phyloP scores from a whole-genome alignment of 495 filamentous ascomycete genomes.

The Symbiotaphrina buchneri region DNA sequence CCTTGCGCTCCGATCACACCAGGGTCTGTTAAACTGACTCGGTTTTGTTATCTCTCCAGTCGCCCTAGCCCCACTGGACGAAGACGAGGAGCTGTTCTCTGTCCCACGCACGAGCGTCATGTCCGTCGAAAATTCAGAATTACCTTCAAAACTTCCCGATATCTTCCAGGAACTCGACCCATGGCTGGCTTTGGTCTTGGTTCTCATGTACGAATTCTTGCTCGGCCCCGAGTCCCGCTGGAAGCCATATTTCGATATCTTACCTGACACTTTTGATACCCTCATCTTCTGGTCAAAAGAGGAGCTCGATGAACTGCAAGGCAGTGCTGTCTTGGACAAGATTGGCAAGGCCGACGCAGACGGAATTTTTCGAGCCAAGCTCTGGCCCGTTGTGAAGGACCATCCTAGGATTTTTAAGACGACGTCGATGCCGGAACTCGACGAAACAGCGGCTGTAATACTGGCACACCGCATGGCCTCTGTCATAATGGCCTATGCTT shows the following conservation, averaged over 20 bases:
- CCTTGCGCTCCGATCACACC: too few relatives aligned
- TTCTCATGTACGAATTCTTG: constrained; percentile 59
- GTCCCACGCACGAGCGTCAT: constrained; percentile 34
- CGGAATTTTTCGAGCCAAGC: constrained; percentile 32
- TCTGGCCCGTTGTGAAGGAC: constrained; percentile 34
- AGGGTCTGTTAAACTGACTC: too few relatives aligned
- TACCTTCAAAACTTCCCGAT: constrained; percentile 7
- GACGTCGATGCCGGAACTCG: constrained; percentile 1
- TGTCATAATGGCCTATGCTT: constrained; percentile 86
- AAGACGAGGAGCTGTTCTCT: constrained; percentile 42
- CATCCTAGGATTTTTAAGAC: constrained; percentile 1
- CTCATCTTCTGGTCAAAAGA: constrained; percentile 70
- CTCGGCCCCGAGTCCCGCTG: constrained; percentile 38
- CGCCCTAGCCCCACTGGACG: constrained; percentile 28
- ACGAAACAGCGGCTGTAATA: constrained; percentile 19
- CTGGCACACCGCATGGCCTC: constrained; percentile 64
- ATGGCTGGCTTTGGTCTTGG: constrained; percentile 51
- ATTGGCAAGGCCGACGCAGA: constrained; percentile 60
- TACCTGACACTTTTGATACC: constrained; percentile 62
- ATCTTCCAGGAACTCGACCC: constrained; percentile 7
- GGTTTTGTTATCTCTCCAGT: constrained; percentile 16
- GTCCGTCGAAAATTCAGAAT: constrained; percentile 13
- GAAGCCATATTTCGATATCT: constrained; percentile 61
- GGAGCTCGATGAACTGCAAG: constrained; percentile 55
- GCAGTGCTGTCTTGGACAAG: constrained; percentile 50